Base-by-base conservation (phyloP, 2,329 filamentous ascomycete species). In the Clonostachys chloroleuca region DNA sequence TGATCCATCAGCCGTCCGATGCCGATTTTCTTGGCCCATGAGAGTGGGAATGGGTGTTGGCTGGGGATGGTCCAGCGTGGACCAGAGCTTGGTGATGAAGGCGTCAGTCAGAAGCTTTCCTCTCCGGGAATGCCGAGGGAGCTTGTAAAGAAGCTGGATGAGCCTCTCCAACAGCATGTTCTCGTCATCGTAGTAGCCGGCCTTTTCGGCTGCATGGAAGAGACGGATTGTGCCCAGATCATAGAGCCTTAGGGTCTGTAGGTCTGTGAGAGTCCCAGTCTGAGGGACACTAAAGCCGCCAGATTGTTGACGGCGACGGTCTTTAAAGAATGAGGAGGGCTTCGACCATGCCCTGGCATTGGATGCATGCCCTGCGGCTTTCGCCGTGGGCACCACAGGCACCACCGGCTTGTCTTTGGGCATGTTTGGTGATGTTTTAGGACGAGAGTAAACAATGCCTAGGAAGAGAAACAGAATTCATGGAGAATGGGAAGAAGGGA, bases 111-210 rank as follows among this genome's bases (percentile, higher is more conserved):
- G 69, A 44, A 82, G 67, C 40, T 76, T 70, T 10, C 86, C 74
- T 30, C 77, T 73, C 55, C 78, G 78, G 2, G 86, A 89, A 47
- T 77, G 70, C 43, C 75, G 66, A 1, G 84, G 84, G 34, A 90
- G 70, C 34, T 77, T 78, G 12, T 83, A 75, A 5, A 89, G 84
- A 14, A 90, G 72, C 69, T 84, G 79, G 50, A 90, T 89, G 7
- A 86, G 75, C 9, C 80, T 74, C 63, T 90, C 87, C 81, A 90
- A 88, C 40, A 89, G 70, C 74, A 89, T 87, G 3, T 83, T 87
- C 67, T 86, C 87, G 68, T 92, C 89, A 56, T 92, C 84, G 5
- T 81, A 30, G 48, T 18, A 39, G 36, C 36, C 36, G 14, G 36
- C 36, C 36, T 39, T 39, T 18, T 39, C 36, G 12, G 36, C 36